Evolutionary conservation across 495 filamentous ascomycete species (phyloP), one percentile per base, ranked within the genome.

Genomic region (Penicillium taxi): DNA sequence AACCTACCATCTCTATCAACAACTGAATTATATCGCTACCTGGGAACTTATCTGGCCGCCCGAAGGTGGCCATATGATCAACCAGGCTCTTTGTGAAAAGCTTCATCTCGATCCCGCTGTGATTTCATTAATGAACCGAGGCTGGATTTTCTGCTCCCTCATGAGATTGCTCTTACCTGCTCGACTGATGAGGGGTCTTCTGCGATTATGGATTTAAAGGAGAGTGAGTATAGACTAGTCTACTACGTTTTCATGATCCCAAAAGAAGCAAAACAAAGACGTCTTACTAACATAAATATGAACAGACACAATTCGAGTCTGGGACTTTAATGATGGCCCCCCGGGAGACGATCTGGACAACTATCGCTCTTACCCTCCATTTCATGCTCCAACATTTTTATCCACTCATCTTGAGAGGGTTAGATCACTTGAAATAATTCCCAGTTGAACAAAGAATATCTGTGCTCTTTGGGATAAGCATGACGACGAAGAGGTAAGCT

Each of bases 71-170:
- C 12, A 34, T 18, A 17, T 6, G 1, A 34, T 34, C 9, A 24
- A 34, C 4, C 18, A 34, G n/a, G 12, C 19, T 0, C 18, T 34
- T 6, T 34, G 19, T 12, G 32, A 34, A 9, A 6, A 34, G n/a
- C 32, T 34, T 34, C 19, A 34, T 14, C 9, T 34, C 0, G 32
- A 34, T 13, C 32, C 18, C 8, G 19, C 24, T 7, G 32, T 34
- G 9, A 9, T 34, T 14, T 34, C 32, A 14, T 14, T 34, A 13
- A 34, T 34, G 32, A 34, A 34, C n/a, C 32, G 19, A 34, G 32
- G 2, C 4, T 21, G 24, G 32, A 34, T 20, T 22, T 34, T 15
- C 32, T 34, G 8, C 20, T 34, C 11, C 19, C 32, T 21, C n/a
- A 23, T 1, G 20, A 34, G 32, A 34, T 34, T 13, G 32, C 32